Evolutionary conservation across 495 filamentous ascomycete genomes (phyloP).

Genomic region (Peziza echinospora): DNA sequence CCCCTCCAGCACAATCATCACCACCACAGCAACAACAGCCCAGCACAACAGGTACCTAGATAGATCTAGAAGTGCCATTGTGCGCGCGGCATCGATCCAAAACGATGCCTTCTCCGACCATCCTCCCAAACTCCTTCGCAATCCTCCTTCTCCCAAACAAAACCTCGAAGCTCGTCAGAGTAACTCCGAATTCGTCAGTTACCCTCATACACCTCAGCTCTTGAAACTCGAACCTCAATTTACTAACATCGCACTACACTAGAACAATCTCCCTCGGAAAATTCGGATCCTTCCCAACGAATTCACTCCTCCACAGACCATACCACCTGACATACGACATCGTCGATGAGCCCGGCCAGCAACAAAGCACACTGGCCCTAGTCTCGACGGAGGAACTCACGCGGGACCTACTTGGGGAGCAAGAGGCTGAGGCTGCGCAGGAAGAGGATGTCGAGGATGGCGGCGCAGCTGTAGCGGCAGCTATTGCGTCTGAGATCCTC

Average conservation of each 20-base stretch:
- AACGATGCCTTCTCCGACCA: conserved; percentile 1
- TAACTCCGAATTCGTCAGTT: conserved; percentile 17
- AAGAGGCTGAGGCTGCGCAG: conserved; percentile 22
- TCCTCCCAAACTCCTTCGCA: conserved; percentile 14
- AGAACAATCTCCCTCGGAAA: conserved; percentile 73
- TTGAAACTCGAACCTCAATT: not conserved
- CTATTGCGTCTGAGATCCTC: conserved; percentile 22
- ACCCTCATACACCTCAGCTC: conserved; percentile 2
- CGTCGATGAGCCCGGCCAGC: conserved; percentile 37
- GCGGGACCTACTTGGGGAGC: conserved; percentile 44
- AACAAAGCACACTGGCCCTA: conserved; percentile 44
- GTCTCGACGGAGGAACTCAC: conserved; percentile 68
- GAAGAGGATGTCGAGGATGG: conserved; percentile 18
- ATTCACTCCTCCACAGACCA: conserved; percentile 66
- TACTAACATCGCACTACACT: not conserved
- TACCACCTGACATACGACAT: conserved; percentile 84
- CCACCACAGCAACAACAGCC: too few species aligned
- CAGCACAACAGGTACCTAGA: too few species aligned
- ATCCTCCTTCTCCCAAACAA: conserved; percentile 16
- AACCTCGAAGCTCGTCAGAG: conserved; percentile 12
- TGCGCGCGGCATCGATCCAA: too few species aligned
- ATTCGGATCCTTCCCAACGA: conserved; percentile 70
- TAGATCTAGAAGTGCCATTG: too few species aligned
- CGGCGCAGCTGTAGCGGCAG: conserved; percentile 17
- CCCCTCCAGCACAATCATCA: too few species aligned